These are phyloP conservation scores for Xylariaceae sp. DNA, from an alignment of 2,329 filamentous ascomycete species.

Conservation along the genomic window DNA sequence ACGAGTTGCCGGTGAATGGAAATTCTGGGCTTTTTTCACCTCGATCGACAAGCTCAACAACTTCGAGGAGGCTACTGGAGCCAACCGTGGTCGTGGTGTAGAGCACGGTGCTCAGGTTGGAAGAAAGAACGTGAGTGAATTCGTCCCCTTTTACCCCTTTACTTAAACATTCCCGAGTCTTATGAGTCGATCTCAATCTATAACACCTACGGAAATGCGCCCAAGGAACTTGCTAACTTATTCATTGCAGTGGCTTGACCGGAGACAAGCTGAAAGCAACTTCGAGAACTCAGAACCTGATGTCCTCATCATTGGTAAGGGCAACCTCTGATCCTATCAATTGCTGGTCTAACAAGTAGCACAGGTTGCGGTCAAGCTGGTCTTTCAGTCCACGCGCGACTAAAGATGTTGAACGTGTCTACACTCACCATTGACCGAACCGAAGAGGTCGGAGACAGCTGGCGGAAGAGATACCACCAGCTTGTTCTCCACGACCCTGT, in stretches of 20 bases:
- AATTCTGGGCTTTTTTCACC: slow-evolving; percentile 48
- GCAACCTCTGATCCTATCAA: not conserved
- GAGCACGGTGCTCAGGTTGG: slow-evolving; percentile 41
- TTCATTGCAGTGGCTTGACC: slow-evolving; percentile 40
- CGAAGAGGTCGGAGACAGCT: slow-evolving; percentile 52
- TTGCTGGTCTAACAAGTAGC: slow-evolving; percentile 7
- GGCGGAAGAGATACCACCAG: slow-evolving; percentile 52
- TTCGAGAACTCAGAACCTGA: slow-evolving; percentile 44
- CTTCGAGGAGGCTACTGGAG: slow-evolving; percentile 39
- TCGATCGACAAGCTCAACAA: slow-evolving; percentile 41
- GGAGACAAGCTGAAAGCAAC: slow-evolving; percentile 42
- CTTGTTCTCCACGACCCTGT: slow-evolving; percentile 60
- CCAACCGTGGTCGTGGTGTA: slow-evolving; percentile 43
- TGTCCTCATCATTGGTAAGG: slow-evolving; percentile 51
- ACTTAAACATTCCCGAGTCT: too few species aligned
- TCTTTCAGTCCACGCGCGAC: slow-evolving; percentile 45
- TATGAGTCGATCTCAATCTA: too few species aligned
- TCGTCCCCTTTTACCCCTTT: too few species aligned
- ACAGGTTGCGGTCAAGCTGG: slow-evolving; percentile 53
- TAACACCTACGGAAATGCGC: too few species aligned
- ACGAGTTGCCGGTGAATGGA: slow-evolving; percentile 41
- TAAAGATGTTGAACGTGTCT: slow-evolving; percentile 51
- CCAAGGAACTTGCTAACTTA: not conserved
- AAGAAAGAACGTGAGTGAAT: slow-evolving; percentile 38
- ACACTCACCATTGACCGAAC: slow-evolving; percentile 48